Percentiles rank a stretch among this genome's conserved stretches.
phyloP scores from a whole-genome alignment of 768 basidiomycete species.

The Pilatotrama ljubarskyi region DNA sequence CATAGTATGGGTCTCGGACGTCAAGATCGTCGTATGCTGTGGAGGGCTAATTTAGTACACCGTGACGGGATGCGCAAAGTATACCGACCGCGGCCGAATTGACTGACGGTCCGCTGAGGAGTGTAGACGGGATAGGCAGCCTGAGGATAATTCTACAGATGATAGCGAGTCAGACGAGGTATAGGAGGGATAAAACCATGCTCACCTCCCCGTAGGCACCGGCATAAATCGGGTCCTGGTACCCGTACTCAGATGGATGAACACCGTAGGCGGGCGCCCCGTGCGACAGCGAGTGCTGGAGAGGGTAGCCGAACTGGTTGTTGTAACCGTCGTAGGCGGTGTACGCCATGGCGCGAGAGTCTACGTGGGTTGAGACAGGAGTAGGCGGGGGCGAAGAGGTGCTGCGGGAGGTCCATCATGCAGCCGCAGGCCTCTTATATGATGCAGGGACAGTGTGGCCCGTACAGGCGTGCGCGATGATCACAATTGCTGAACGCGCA shows the following conservation, averaged over 20 bases:
- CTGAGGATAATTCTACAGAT: conserved; percentile 37
- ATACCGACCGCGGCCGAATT: conserved; percentile 26
- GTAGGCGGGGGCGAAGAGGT: conserved; percentile 1
- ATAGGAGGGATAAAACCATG: background rate
- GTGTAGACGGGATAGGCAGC: conserved; percentile 47
- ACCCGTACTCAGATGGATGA: conserved; percentile 29
- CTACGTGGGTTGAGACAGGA: background rate
- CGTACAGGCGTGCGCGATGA: conserved; percentile 1
- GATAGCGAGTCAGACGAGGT: background rate
- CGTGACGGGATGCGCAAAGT: background rate
- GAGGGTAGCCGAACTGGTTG: conserved; percentile 36
- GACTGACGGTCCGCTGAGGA: conserved; percentile 26
- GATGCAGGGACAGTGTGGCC: background rate
- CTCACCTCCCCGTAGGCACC: conserved; percentile 49
- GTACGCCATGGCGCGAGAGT: conserved; percentile 40
- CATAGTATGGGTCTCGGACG: conserved; percentile 52
- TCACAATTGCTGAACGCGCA: conserved; percentile 11
- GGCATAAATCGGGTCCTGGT: conserved; percentile 41
- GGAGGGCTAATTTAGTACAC: background rate
- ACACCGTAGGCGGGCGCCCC: conserved; percentile 22
- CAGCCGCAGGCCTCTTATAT: conserved; percentile 1
- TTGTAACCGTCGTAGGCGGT: conserved; percentile 42
- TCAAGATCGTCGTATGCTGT: conserved; percentile 59
- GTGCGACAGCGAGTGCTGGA: conserved; percentile 28
- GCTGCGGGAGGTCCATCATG: background rate